phyloP scores from a whole-genome alignment of 257 asterid genomes.

The Cynanchum wilfordii region DNA sequence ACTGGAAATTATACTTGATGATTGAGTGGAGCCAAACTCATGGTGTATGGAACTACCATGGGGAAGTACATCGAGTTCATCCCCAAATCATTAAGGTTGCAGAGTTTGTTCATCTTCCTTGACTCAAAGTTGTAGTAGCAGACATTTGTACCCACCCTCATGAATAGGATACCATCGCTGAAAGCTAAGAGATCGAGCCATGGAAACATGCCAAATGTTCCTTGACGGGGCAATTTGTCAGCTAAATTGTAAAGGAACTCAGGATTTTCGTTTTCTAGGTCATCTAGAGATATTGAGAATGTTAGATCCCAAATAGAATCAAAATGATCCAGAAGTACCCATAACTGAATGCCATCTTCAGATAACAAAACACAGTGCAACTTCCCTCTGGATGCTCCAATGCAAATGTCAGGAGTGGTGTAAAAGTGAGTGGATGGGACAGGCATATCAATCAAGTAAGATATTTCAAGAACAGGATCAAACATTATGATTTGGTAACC shows the following conservation, averaged over 20 bases:
- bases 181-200: constrained; percentile 48
- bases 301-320: constrained; percentile 41
- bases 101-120: constrained; percentile 42
- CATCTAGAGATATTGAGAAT: constrained; percentile 21
- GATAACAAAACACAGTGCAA: constrained; percentile 39
- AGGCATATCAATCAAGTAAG: constrained; percentile 44
- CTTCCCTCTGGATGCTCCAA: constrained; percentile 53
- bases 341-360: constrained; percentile 48
- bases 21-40: constrained; percentile 61
- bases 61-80: constrained; percentile 41
- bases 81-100: constrained; percentile 34
- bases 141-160: constrained; percentile 30
- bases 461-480: constrained; percentile 40
- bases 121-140: constrained; percentile 35
- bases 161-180: constrained; percentile 46
- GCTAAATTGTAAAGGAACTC: constrained; percentile 21
- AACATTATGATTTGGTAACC: constrained; percentile 56
- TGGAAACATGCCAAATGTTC: background rate
- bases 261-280: constrained; percentile 36
- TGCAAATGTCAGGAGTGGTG: constrained; percentile 40
- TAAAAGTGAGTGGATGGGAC: constrained; percentile 31
- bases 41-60: constrained; percentile 46
- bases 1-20: background rate
- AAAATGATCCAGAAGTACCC: constrained; percentile 46
- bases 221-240: constrained; percentile 21